A percentile compares a stretch with the other conserved stretches of the same genome.
These are phyloP conservation scores for Cladosporium phlei DNA, from an alignment of 2,329 filamentous ascomycete species.

Conservation along the genomic window DNA sequence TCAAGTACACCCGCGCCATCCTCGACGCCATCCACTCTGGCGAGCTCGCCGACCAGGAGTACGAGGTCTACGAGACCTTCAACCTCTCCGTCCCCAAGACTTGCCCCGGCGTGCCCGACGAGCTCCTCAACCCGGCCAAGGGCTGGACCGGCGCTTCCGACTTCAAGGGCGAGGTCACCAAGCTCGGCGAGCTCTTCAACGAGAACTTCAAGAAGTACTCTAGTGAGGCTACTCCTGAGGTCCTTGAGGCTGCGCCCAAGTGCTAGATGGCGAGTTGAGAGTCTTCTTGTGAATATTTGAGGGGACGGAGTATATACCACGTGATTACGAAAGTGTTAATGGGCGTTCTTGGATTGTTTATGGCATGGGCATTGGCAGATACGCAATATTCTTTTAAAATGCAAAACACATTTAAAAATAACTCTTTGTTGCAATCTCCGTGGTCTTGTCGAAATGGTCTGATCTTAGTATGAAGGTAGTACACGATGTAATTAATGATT, in stretches of 20 bases:
- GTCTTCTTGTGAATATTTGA: too few species aligned
- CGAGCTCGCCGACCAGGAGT: conserved; percentile 87
- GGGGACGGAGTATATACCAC: conserved; percentile 8
- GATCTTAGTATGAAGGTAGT: too few species aligned
- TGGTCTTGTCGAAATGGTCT: too few species aligned
- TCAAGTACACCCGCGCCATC: conserved; percentile 98
- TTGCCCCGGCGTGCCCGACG: conserved; percentile 81
- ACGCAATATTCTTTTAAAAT: not conserved
- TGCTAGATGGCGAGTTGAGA: conserved; percentile 4
- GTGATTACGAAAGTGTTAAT: conserved; percentile 4
- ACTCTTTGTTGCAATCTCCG: too few species aligned
- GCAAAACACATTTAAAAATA: not conserved
- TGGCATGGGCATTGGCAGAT: conserved; percentile 6
- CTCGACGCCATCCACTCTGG: conserved; percentile 97
- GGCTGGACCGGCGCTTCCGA: conserved; percentile 81
- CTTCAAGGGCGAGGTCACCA: conserved; percentile 83
- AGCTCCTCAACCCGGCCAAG: conserved; percentile 90
- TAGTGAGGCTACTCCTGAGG: conserved; percentile 59
- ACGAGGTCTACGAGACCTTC: conserved; percentile 93
- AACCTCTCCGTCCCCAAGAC: conserved; percentile 92
- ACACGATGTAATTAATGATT: too few species aligned
- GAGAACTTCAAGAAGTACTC: conserved; percentile 98
- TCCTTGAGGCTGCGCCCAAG: conserved; percentile 42
- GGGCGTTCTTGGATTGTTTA: conserved; percentile 2
- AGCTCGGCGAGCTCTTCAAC: conserved; percentile 82